These are phyloP conservation scores for Purpureocillium lavendulum DNA, from an alignment of 2,329 filamentous ascomycete species.

Conservation along the genomic window DNA sequence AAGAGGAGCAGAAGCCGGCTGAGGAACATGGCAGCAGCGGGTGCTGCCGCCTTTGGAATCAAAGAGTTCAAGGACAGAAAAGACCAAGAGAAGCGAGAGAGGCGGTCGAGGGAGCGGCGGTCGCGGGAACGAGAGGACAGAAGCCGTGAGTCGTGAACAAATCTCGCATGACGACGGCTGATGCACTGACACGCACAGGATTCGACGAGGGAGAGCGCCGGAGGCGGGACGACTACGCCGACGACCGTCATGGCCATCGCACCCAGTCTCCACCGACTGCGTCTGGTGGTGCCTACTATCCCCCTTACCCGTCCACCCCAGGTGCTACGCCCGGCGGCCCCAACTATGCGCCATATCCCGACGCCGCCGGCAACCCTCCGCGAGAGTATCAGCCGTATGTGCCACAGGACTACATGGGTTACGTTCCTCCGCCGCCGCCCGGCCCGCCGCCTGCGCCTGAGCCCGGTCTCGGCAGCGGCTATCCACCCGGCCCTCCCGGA, in stretches of 20 bases:
- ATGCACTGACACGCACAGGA: constrained; percentile 13
- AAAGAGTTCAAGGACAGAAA: constrained; percentile 49
- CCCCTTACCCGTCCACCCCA: constrained; percentile 27
- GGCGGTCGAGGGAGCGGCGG: constrained; percentile 23
- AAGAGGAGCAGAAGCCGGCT: constrained; percentile 47
- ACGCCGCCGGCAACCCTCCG: constrained; percentile 18
- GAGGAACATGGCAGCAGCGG: constrained; percentile 47
- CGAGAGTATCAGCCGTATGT: constrained; percentile 31
- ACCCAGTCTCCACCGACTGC: constrained; percentile 39
- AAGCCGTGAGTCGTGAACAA: constrained; percentile 16
- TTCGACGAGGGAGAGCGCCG: constrained; percentile 29
- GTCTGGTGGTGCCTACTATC: constrained; percentile 43
- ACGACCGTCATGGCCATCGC: constrained; percentile 21
- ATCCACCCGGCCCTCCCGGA: constrained; percentile 15
- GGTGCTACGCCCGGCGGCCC: constrained; percentile 9
- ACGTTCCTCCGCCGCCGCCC: constrained; percentile 30
- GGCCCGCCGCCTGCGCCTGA: constrained; percentile 15
- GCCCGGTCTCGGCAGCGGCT: constrained; percentile 6
- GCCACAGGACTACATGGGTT: constrained; percentile 33
- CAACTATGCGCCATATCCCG: constrained; percentile 12
- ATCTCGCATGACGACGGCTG: neutral
- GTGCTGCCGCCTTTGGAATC: constrained; percentile 54
- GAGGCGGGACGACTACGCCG: constrained; percentile 24
- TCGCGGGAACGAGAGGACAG: constrained; percentile 21
- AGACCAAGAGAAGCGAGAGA: constrained; percentile 31